Base-by-base conservation (phyloP, 2,329 filamentous ascomycete species). In the Graphium sp. region DNA sequence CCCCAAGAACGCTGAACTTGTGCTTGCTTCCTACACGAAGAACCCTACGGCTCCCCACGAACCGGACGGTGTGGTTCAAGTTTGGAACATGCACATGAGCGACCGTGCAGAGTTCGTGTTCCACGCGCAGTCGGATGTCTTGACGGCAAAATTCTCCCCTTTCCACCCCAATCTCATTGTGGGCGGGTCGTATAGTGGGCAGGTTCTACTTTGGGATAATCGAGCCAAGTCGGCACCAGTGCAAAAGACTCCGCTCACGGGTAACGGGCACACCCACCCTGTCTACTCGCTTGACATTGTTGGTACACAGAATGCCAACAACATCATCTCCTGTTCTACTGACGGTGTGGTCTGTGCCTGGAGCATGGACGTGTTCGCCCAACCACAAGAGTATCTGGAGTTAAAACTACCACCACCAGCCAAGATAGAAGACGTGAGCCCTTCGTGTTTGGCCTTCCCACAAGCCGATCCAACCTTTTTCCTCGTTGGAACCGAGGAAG, bases 241-340 rank as follows among this genome's bases (percentile, higher is more conserved):
- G 5, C 85, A 94, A 44, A 94, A 93, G 55, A 98, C 89, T 2
- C 89, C 89, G 1, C 63, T 98, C 22, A 95, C 87, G 5, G 87
- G 89, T 28, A 85, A 82, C 10, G 85, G 89, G 10, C 89, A 98
- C 50, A 92, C 89, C 6, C 89, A 98, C 46, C 89, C 89, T 1
- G 80, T 98, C 37, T 98, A 98, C 58, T 84, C 79, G 22, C 73
- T 98, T 32, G 81, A 89, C 36, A 91, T 98, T 31, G 83, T 98
- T 28, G 89, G 89, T 37, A 98, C 91, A 1, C 89, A 95, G 47
- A 98, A 98, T 49, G 89, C 89, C 34, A 93, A 94, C 58, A 98
- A 95, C 51, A 93, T 98, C 47, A 80, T 98, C 41, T 94, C 85
- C 19, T 87, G 83, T 48, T 94, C 84, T 2, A 98, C 89, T 1